Conservation (phyloP, 192 early-diverging fungal genomes). For the Backusella tarrabulga region DNA sequence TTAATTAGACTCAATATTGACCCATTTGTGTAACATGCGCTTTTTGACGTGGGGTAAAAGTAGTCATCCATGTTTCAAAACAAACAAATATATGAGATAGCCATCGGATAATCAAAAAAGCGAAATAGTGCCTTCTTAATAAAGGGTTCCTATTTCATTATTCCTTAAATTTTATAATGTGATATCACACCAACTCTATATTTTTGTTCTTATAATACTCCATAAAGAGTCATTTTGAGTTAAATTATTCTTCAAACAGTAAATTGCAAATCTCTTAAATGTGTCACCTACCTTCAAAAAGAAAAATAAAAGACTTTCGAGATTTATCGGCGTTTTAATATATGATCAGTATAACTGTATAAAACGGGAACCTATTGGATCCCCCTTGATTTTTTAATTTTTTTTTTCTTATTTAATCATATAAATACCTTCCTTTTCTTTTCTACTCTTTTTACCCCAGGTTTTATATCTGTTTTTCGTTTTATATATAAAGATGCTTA, state of each 20-base stretch:
- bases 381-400: background rate
- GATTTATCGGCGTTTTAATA: background rate
- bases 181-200: background rate
- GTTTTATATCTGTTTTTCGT: background rate
- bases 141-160: background rate
- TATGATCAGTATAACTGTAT: background rate
- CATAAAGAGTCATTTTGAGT: background rate
- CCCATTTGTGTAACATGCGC: background rate
- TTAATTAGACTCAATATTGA: background rate
- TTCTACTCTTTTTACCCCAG: background rate
- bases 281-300: constrained; percentile 8
- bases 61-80: background rate
- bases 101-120: background rate
- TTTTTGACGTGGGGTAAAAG: constrained; percentile 2
- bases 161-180: background rate
- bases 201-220: constrained; percentile 1
- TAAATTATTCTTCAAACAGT: constrained; percentile 7
- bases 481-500: background rate
- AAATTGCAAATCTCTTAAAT: background rate
- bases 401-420: background rate
- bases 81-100: background rate
- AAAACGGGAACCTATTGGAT: constrained; percentile 2
- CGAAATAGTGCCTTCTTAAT: background rate
- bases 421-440: background rate
- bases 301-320: background rate